phyloP scores from a whole-genome alignment of 2,329 filamentous ascomycete genomes.

The Trichoderma aggressivum region DNA sequence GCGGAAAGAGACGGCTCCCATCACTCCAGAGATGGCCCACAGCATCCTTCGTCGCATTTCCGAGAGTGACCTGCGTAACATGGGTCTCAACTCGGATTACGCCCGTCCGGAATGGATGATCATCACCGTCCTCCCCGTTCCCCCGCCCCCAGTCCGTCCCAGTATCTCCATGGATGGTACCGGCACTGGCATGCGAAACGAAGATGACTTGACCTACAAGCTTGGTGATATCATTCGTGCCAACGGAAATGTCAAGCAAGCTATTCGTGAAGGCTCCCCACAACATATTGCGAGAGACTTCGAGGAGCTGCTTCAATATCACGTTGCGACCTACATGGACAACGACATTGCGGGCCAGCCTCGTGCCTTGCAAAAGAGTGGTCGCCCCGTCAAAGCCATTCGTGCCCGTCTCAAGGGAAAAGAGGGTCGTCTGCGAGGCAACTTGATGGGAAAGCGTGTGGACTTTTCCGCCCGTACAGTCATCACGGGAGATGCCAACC shows the following conservation, averaged over 20 bases:
- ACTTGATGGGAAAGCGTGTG: slow-evolving; percentile 99
- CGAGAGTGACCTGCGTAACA: slow-evolving; percentile 74
- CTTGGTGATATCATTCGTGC: slow-evolving; percentile 96
- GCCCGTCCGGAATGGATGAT: slow-evolving; percentile 99
- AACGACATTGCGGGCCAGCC: slow-evolving; percentile 97
- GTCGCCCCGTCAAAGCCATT: slow-evolving; percentile 93
- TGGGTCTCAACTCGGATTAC: slow-evolving; percentile 92
- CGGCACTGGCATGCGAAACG: slow-evolving; percentile 85
- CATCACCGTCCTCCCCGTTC: slow-evolving; percentile 88
- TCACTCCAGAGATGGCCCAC: slow-evolving; percentile 81
- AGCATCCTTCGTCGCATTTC: slow-evolving; percentile 83
- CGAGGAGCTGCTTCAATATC: slow-evolving; percentile 88
- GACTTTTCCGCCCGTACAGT: slow-evolving; percentile 99
- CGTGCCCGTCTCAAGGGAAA: slow-evolving; percentile 98
- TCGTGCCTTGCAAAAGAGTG: slow-evolving; percentile 93
- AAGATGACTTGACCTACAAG: slow-evolving; percentile 99
- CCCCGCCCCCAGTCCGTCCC: slow-evolving; percentile 89
- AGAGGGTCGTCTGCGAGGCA: slow-evolving; percentile 94
- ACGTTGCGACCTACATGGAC: slow-evolving; percentile 99
- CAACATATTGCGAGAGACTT: slow-evolving; percentile 90
- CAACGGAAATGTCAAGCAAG: slow-evolving; percentile 90
- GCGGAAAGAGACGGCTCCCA: slow-evolving; percentile 72
- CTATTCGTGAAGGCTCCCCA: slow-evolving; percentile 85
- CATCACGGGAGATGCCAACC: slow-evolving; percentile 96
- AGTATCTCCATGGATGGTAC: slow-evolving; percentile 97